Evolutionary conservation across 176 grass and related monocot genomes (phyloP), one percentile per base, ranked within the genome.

Genomic region (Thalia dealbata): DNA sequence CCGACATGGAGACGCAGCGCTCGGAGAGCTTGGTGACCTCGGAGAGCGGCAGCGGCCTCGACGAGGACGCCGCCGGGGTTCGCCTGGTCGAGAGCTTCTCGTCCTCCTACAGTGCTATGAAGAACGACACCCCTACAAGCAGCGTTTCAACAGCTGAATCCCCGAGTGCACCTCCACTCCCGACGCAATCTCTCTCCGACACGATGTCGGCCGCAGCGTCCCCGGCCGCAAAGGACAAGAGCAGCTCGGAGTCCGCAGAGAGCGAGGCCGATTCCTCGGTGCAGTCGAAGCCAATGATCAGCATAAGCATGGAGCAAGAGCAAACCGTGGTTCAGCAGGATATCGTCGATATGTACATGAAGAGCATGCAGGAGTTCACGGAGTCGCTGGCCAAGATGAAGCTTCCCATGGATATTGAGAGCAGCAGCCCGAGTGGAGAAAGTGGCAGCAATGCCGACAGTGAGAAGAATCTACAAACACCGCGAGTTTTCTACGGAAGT

Each of bases 331-430:
- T 86, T 55, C 85, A 91, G 51, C 84, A 91, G 70, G 89, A 96
- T 46, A 87, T 91, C 73, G 82, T 92, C 67, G 86, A 92, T 76
- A 92, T 96, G 81, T 97, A 97, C 76, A 97, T 97, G 89, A 97
- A 92, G 64, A 97, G 93, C 79, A 97, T 97, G 93, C 87, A 92
- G 60, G 89, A 91, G 67, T 92, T 97, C 54, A 97, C 86, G 0
- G 87, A 92, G 13, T 97, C 93, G 48, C 83, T 97, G 29, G 87
- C 85, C 13, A 97, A 97, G 32, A 90, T 97, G 89, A 97, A 97
- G 78, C 90, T 92, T 65, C 93, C 93, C 2, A 63, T 97, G 50
- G 85, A 91, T 63, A 63, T 73, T 28, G 85, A 90, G 23, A 82
- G 52, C n/a, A 42, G 3, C 16, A 90, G 73, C 15, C 50, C 78